Evolutionary conservation across 2,329 filamentous ascomycete species (phyloP).

Genomic region (Rhynchosporium graminicola): DNA sequence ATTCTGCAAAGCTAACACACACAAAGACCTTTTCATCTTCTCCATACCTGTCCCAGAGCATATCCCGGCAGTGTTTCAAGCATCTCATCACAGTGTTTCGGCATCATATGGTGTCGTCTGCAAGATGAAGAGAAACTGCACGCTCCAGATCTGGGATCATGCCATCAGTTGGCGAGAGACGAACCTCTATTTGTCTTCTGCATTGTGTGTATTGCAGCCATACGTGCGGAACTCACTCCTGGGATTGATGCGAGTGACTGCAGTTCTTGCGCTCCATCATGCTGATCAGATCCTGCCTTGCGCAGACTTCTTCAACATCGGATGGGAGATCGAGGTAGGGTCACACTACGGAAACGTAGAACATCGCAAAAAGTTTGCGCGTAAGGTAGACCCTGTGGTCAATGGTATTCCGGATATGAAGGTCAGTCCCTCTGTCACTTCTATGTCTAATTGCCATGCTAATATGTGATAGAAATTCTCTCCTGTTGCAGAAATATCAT

Average conservation of each 20-base stretch:
- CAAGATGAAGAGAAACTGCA: conserved; percentile 60
- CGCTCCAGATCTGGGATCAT: conserved; percentile 64
- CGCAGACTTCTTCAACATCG: conserved; percentile 63
- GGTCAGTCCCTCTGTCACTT: not conserved
- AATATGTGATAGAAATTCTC: conserved; percentile 49
- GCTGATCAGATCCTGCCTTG: conserved; percentile 61
- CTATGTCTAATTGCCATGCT: not conserved
- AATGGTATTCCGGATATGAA: conserved; percentile 43
- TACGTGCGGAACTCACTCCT: conserved; percentile 38
- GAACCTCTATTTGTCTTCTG: conserved; percentile 38
- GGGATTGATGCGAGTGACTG: conserved; percentile 33
- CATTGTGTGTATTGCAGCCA: conserved; percentile 32
- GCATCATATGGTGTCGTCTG: conserved; percentile 62
- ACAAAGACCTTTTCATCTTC: conserved; percentile 46
- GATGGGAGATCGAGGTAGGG: conserved; percentile 63
- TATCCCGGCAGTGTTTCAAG: conserved; percentile 59
- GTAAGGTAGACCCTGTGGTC: conserved; percentile 65
- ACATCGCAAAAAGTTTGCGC: conserved; percentile 53
- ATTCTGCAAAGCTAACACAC: not conserved
- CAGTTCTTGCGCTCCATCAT: conserved; percentile 44
- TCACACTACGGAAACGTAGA: conserved; percentile 57
- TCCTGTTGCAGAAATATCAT: conserved; percentile 59
- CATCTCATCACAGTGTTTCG: conserved; percentile 62
- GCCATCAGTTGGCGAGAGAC: conserved; percentile 60
- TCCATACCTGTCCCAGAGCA: conserved; percentile 47